A percentile compares a stretch with the other conserved stretches of the same genome.
Evolutionary conservation across 2,329 filamentous ascomycete genomes (phyloP).

Genomic region (Pochonia chlamydosporia): DNA sequence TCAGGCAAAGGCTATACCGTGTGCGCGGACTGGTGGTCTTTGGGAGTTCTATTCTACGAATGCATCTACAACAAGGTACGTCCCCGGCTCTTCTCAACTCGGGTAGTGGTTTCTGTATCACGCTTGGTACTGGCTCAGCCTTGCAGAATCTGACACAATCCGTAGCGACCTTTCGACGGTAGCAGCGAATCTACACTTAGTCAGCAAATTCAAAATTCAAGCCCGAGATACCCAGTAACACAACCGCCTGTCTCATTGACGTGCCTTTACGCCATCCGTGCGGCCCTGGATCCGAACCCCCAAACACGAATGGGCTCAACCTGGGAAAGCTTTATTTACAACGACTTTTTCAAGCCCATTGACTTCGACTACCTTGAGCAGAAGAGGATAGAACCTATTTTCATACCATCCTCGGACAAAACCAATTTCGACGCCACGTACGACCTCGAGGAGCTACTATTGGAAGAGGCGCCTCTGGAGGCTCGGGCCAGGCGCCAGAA

Average conservation of each 20-base stretch:
- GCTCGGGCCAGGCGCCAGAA: slow-evolving; percentile 90
- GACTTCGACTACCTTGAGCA: slow-evolving; percentile 80
- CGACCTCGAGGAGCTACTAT: slow-evolving; percentile 84
- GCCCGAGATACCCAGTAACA: slow-evolving; percentile 86
- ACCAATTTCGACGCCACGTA: slow-evolving; percentile 99
- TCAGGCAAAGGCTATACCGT: slow-evolving; percentile 81
- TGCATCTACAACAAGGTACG: slow-evolving; percentile 97
- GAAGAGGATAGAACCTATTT: slow-evolving; percentile 86
- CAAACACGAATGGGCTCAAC: slow-evolving; percentile 77
- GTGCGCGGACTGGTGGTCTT: slow-evolving; percentile 96
- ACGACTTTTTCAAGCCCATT: slow-evolving; percentile 82
- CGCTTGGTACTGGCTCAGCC: too few species aligned
- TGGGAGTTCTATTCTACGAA: slow-evolving; percentile 97
- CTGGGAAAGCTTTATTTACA: slow-evolving; percentile 79
- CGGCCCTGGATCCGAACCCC: slow-evolving; percentile 74
- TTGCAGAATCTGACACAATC: background rate
- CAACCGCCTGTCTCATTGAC: slow-evolving; percentile 82
- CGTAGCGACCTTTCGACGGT: slow-evolving; percentile 84
- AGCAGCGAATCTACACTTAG: slow-evolving; percentile 77
- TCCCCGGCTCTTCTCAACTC: slow-evolving; percentile 6
- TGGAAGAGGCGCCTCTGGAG: slow-evolving; percentile 93
- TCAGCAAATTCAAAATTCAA: slow-evolving; percentile 72
- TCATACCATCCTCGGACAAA: slow-evolving; percentile 91
- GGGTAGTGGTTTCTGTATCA: too few species aligned
- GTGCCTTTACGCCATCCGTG: slow-evolving; percentile 83